These are phyloP conservation scores for Metschnikowia lunata DNA, from an alignment of 805 yeast genomes.

Conservation along the genomic window DNA sequence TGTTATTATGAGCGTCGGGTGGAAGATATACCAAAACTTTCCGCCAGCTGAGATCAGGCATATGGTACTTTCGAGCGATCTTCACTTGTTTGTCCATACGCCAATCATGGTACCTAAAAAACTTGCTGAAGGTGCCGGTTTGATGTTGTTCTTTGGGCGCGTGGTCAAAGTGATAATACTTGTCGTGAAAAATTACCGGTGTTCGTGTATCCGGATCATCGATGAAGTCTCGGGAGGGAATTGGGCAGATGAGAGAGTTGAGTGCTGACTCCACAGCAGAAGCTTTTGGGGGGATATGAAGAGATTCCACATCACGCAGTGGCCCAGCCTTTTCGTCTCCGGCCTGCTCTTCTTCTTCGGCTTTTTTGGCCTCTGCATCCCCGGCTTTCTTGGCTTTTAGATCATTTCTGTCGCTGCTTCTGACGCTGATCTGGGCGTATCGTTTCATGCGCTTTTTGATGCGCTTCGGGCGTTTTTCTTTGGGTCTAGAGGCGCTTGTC, in stretches of 20 bases:
- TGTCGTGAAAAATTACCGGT: constrained; percentile 41
- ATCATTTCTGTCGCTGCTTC: constrained; percentile 15
- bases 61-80: constrained; percentile 40
- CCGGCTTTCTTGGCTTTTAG: too few species aligned
- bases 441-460: constrained; percentile 8
- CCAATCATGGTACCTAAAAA: constrained; percentile 31
- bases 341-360: constrained; percentile 1
- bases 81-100: constrained; percentile 36
- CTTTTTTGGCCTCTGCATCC: constrained; percentile 1
- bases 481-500: neutral
- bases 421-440: constrained; percentile 18
- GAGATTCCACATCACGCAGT: constrained; percentile 6
- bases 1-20: constrained; percentile 46
- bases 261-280: constrained; percentile 40
- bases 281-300: constrained; percentile 44
- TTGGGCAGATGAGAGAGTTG: constrained; percentile 36
- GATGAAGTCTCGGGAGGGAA: constrained; percentile 32
- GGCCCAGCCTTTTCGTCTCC: constrained; percentile 1
- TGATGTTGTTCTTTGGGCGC: constrained; percentile 21
- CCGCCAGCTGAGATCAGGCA: constrained; percentile 37
- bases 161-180: constrained; percentile 31
- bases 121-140: constrained; percentile 10
- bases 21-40: constrained; percentile 41
- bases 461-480: constrained; percentile 10
- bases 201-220: constrained; percentile 31